Evolutionary conservation across 352 stramenopile genomes (phyloP), one percentile per base, ranked within the genome.

Genomic region (Phytophthora crassamura): DNA sequence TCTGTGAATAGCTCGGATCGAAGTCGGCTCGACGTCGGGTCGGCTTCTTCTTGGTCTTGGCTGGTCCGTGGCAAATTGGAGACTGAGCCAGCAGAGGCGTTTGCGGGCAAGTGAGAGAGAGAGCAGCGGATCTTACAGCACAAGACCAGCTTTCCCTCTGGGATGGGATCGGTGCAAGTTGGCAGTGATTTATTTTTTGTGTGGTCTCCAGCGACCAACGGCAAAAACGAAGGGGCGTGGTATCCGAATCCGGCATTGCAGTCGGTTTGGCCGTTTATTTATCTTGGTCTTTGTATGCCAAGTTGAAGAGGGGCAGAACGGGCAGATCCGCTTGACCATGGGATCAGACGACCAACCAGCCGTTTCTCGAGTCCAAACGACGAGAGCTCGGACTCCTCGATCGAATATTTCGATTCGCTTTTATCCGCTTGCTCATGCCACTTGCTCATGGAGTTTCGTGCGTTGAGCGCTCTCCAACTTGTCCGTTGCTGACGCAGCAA

Each of bases 201-300:
- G 22, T 34, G 12, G 45, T 15, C n/a, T n/a, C n/a, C n/a, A n/a
- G n/a, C n/a, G n/a, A n/a, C n/a, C n/a, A n/a, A 0, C 38, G 15
- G 20, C 36, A 15, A 45, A 14, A 30, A 36, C 52, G 38, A 69
- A 64, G 22, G 20, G 35, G 51, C 46, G 52, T 43, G 36, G 41
- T 28, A 49, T 35, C 18, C 38, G 40, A 35, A 48, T 39, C 45
- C 30, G 36, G 16, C 14, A 30, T 55, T 60, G 59, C 59, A 67
- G 40, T 61, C n/a, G n/a, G 34, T 8, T n/a, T 14, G 38, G 8
- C 34, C 46, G 54, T 69, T 69, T 45, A 38, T 61, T 64, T 55
- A 12, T 50, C 39, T 69, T 55, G 53, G 2, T 59, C 7, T 54
- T 32, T 55, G 16, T 69, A 64, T 48, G 38, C 12, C 12, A 45